phyloP scores from a whole-genome alignment of 1,284 basidiomycete species.

The Xanthoconium separans region DNA sequence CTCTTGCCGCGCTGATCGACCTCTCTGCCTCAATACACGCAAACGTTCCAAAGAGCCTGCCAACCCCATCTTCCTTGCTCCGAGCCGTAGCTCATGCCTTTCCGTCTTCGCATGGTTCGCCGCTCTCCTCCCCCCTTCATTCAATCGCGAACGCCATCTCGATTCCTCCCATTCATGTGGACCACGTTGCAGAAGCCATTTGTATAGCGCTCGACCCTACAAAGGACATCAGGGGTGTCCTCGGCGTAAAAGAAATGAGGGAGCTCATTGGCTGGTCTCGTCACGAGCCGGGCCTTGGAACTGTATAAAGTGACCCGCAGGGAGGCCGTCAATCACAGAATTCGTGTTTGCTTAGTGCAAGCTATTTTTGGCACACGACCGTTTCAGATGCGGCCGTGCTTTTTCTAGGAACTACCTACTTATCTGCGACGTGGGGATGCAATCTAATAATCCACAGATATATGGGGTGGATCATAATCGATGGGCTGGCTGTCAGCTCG shows the following conservation, averaged over 20 bases:
- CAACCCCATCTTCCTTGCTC: slow-evolving; percentile 62
- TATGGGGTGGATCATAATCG: slow-evolving; percentile 8
- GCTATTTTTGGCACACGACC: slow-evolving; percentile 19
- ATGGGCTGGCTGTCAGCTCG: slow-evolving; percentile 4
- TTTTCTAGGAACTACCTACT: slow-evolving; percentile 10
- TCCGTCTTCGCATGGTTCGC: slow-evolving; percentile 26
- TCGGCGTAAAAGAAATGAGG: slow-evolving; percentile 77
- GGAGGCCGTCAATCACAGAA: slow-evolving; percentile 6
- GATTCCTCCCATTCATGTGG: slow-evolving; percentile 91
- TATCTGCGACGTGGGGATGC: slow-evolving; percentile 24
- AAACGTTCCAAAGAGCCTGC: slow-evolving; percentile 53
- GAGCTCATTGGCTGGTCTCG: slow-evolving; percentile 64
- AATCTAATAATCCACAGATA: slow-evolving; percentile 10
- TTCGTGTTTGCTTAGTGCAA: slow-evolving; percentile 7
- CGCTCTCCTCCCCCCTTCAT: slow-evolving; percentile 48
- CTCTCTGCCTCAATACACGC: slow-evolving; percentile 69
- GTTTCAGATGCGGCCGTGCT: slow-evolving; percentile 16
- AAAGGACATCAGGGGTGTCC: slow-evolving; percentile 60
- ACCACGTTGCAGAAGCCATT: slow-evolving; percentile 90
- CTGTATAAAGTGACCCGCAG: slow-evolving; percentile 16
- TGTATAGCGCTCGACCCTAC: slow-evolving; percentile 52
- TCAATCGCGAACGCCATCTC: slow-evolving; percentile 77
- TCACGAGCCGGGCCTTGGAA: slow-evolving; percentile 8
- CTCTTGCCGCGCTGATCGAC: slow-evolving; percentile 83
- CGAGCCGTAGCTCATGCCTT: slow-evolving; percentile 46